A percentile compares a stretch with the other conserved stretches of the same genome.
phyloP scores from a whole-genome alignment of 1,284 basidiomycete genomes.

The Coniferiporia weirii region DNA sequence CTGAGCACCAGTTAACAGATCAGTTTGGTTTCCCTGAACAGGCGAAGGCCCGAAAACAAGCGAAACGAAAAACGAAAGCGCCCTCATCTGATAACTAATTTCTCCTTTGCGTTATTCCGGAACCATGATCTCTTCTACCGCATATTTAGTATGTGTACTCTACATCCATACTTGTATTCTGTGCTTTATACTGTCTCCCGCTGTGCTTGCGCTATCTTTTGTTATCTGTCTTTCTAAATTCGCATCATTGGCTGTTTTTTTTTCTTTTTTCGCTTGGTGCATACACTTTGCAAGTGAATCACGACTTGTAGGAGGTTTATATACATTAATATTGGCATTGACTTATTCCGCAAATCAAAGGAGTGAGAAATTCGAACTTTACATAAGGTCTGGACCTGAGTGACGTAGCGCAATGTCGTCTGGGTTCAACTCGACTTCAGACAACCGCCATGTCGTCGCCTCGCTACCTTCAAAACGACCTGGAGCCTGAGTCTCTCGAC shows the following conservation, averaged over 20 bases:
- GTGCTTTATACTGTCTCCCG: neutral
- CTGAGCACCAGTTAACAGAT: neutral
- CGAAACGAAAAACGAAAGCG: constrained; percentile 1
- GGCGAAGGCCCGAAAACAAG: constrained; percentile 11
- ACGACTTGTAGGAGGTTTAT: too few species aligned
- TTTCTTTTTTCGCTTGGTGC: neutral
- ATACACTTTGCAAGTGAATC: too few species aligned
- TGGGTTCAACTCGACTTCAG: neutral
- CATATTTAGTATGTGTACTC: neutral
- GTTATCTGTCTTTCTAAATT: neutral
- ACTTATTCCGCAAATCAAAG: too few species aligned
- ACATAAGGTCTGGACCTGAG: too few species aligned
- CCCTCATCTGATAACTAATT: constrained; percentile 4
- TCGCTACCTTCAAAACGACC: constrained; percentile 5
- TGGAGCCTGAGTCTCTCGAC: constrained; percentile 5
- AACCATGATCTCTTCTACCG: neutral
- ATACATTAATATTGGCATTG: too few species aligned
- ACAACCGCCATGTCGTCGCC: constrained; percentile 1
- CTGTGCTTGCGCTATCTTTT: neutral
- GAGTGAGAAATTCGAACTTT: too few species aligned
- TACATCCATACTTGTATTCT: neutral
- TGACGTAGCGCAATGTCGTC: neutral
- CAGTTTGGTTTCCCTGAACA: neutral
- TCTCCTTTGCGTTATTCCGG: neutral
- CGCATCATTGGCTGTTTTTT: neutral